Base-by-base conservation (phyloP, 2,329 filamentous ascomycete genomes). In the Pezicula neosporulosa region DNA sequence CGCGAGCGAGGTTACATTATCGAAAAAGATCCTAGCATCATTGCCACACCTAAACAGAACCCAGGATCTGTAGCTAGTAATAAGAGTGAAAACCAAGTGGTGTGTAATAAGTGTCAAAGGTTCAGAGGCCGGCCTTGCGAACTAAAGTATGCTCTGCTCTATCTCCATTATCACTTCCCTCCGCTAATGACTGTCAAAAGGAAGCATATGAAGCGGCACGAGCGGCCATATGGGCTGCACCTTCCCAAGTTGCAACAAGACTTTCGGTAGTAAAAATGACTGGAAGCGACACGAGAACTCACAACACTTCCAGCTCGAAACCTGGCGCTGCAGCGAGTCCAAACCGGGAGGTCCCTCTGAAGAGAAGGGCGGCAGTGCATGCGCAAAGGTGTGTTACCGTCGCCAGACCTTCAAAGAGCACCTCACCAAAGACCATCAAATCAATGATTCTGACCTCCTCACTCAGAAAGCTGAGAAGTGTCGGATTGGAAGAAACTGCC, bases 261-360 rank as follows among this genome's bases (percentile, higher is more conserved):
- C 66, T 0, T 96, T 96, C 59, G 92, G 92, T n/a, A 92, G 88
- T 68, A 96, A 96, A 65, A 92, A 90, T 53, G 92, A 97, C 68
- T 97, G 84, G 92, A 96, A 95, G 66, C 83, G 92, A 1, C 92
- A 97, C 63, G 93, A 97, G 63, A 87, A 83, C 57, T 83, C 81
- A 15, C 87, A 93, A 62, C 91, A 96, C 66, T 83, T 81, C 54
- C 81, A 87, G 52, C 68, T 80, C 6, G 86, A 91, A 62, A 77
- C 78, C 44, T 96, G 88, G 84, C 81, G 80, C 28, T 96, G 91
- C 64, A 74, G 79, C 28, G 68, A 77, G 28, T 60, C 67, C 37
- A 59, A 57, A 5, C 44, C 58, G 12, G 30, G 30, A 13, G 30
- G 9, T 13, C 30, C 30, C 12, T 33, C 12, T 33, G 30, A 33